Conservation (phyloP, 2,329 filamentous ascomycete genomes). For the Tolypocladium sp. region DNA sequence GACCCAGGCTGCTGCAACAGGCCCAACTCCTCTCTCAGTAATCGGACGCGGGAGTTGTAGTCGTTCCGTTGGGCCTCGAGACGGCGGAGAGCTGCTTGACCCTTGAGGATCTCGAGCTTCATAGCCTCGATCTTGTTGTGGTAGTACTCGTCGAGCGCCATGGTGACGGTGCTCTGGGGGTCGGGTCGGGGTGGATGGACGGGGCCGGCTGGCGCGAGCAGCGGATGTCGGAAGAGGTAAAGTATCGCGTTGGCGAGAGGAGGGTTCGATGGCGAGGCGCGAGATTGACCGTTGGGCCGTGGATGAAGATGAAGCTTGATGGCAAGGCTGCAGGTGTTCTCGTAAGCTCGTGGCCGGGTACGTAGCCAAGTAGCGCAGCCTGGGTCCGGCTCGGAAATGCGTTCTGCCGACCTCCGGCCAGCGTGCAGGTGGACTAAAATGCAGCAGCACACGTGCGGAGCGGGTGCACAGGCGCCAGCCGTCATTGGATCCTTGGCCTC, state of each 20-base stretch:
- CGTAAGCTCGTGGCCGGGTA: slow-evolving; percentile 10
- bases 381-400: neutral
- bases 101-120: slow-evolving; percentile 99
- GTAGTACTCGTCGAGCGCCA: slow-evolving; percentile 99
- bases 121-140: slow-evolving; percentile 99
- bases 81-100: slow-evolving; percentile 87
- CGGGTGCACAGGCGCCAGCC: no score
- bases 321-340: slow-evolving; percentile 14
- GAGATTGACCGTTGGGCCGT: slow-evolving; percentile 1
- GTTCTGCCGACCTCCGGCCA: slow-evolving; percentile 9
- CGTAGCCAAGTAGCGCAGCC: no score
- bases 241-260: neutral
- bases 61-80: slow-evolving; percentile 98
- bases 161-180: slow-evolving; percentile 38
- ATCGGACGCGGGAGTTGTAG: slow-evolving; percentile 94
- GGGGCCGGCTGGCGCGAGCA: neutral
- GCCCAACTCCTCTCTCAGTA: slow-evolving; percentile 91
- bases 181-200: neutral
- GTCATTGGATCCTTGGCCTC: neutral
- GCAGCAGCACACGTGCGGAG: neutral
- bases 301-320: slow-evolving; percentile 8
- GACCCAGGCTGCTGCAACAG: slow-evolving; percentile 94
- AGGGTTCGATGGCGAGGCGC: neutral
- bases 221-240: neutral
- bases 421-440: neutral